phyloP scores from a whole-genome alignment of 495 filamentous ascomycete genomes.

The Aspergillus incahuasiensis region DNA sequence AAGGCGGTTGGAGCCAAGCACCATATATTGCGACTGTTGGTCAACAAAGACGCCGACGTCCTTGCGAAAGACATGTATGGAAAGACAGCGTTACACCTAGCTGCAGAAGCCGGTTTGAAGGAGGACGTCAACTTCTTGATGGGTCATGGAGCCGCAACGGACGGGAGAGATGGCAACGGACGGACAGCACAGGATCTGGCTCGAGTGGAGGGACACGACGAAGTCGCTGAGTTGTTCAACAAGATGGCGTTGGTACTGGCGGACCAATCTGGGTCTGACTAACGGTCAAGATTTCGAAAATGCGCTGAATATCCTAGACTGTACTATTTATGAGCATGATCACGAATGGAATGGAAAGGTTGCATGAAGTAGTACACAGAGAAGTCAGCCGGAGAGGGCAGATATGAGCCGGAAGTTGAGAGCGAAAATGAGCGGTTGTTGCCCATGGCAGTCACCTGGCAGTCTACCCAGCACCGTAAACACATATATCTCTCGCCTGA shows the following conservation, averaged over 20 bases:
- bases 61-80: constrained; percentile 25
- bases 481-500: background rate
- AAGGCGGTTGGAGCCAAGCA: constrained; percentile 26
- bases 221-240: constrained; percentile 16
- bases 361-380: background rate
- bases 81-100: constrained; percentile 31
- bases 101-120: constrained; percentile 22
- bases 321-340: constrained; percentile 1
- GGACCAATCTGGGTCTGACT: constrained; percentile 3
- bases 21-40: constrained; percentile 24
- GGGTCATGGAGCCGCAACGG: constrained; percentile 18
- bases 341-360: background rate
- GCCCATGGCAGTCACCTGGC: no score
- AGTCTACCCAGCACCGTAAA: background rate
- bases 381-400: background rate
- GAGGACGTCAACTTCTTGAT: constrained; percentile 25
- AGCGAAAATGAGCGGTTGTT: background rate
- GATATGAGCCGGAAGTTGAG: background rate
- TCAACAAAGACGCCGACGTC: constrained; percentile 21
- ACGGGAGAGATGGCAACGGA: constrained; percentile 22
- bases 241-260: constrained; percentile 15
- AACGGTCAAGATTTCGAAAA: background rate
- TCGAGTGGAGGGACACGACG: constrained; percentile 8
- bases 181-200: constrained; percentile 22
- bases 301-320: background rate